phyloP scores from a whole-genome alignment of 2,329 filamentous ascomycete species.

The Aspergillus glaucus region DNA sequence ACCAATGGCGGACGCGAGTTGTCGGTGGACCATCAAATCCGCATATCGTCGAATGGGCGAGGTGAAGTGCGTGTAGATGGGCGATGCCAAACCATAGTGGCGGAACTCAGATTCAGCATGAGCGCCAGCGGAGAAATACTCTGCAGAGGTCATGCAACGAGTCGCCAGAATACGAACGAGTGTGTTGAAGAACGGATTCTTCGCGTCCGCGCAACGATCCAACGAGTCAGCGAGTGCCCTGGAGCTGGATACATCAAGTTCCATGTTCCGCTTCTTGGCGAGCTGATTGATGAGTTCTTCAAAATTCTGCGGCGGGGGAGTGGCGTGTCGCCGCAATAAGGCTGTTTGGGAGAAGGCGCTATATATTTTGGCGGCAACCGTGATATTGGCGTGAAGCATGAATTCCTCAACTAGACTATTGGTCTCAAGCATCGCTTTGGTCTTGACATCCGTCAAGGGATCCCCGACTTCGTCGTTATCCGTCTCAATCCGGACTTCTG shows the following conservation, averaged over 20 bases:
- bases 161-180: slow-evolving; percentile 95
- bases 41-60: slow-evolving; percentile 95
- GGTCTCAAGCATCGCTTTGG: slow-evolving; percentile 86
- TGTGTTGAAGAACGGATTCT: slow-evolving; percentile 96
- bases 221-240: slow-evolving; percentile 90
- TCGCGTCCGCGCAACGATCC: slow-evolving; percentile 70
- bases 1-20: slow-evolving; percentile 89
- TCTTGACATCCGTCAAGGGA: slow-evolving; percentile 83
- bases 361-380: slow-evolving; percentile 85
- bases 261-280: slow-evolving; percentile 74
- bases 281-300: slow-evolving; percentile 89
- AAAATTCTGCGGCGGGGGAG: slow-evolving; percentile 93
- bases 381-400: slow-evolving; percentile 97
- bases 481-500: slow-evolving; percentile 91
- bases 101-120: slow-evolving; percentile 91
- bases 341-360: slow-evolving; percentile 91
- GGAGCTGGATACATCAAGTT: slow-evolving; percentile 77
- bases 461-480: slow-evolving; percentile 96
- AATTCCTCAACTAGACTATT: slow-evolving; percentile 98
- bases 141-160: slow-evolving; percentile 97
- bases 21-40: slow-evolving; percentile 89
- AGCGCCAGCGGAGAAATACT: slow-evolving; percentile 94
- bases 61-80: slow-evolving; percentile 99
- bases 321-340: slow-evolving; percentile 82
- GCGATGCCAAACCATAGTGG: slow-evolving; percentile 91